Evolutionary conservation across 176 grass and related monocot species (phyloP), one percentile per base, ranked within the genome.

Genomic region (Cocos nucifera): DNA sequence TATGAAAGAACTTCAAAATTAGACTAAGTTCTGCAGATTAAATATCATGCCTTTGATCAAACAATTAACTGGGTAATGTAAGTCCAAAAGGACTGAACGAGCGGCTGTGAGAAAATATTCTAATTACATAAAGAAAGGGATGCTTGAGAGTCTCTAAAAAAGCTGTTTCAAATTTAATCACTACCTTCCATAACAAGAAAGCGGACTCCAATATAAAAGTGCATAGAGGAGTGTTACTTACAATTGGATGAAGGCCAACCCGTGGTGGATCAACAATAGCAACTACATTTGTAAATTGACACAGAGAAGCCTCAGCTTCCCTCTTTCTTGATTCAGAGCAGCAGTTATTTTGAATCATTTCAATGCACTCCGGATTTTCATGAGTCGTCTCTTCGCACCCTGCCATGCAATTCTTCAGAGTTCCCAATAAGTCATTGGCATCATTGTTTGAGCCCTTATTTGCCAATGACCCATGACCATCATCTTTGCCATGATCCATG

Each of bases 261-360:
- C 93, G 87, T 71, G 93, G 93, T 59, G 87, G 87, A 19, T 98
- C 93, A 57, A 98, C 93, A 59, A 98, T 92, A 68, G 93, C 87
- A 74, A 98, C 79, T 4, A 98, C 72, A 72, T 92, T 83, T 64
- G 92, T 83, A 60, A 86, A 98, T 57, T 63, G 76, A 44, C 21
- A 76, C 54, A 65, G 22, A 65, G 70, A 62, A 70, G n/a, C 26
- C 64, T 53, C 62, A 75, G 25, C 44, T 51, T 14, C 29, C 15
- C 64, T 70, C 4, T 60, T 52, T 15, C 77, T 25, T 59, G 35
- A 14, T 12, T 70, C 39, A 73, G 59, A 55, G 6, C 53, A 59
- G 64, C 59, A 66, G 50, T 51, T 49, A 56, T 75, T 58, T 22
- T 51, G 51, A 17, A 24, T 35, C n/a, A 29, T 25, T 50, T 73